Conservation (phyloP, 2,329 filamentous ascomycete species). For the Bipolaris cookei region DNA sequence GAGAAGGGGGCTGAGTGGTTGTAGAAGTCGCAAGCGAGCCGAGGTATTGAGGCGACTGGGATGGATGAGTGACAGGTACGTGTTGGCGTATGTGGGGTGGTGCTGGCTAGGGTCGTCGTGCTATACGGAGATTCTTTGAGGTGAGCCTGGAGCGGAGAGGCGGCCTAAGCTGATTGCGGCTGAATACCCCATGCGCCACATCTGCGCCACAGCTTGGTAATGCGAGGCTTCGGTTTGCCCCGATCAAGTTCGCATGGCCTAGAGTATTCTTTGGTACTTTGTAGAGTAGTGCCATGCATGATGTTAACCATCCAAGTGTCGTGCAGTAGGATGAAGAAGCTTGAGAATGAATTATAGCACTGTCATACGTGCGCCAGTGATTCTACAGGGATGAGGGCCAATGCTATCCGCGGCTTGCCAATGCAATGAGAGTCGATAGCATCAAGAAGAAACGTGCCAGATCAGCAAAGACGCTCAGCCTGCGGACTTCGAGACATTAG, state of each 20-base stretch:
- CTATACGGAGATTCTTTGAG: constrained; percentile 29
- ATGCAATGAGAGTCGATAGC: background rate
- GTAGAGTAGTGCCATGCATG: background rate
- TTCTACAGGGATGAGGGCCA: background rate
- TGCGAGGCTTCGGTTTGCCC: background rate
- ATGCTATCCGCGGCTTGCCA: background rate
- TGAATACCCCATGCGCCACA: constrained; percentile 5
- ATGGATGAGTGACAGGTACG: constrained; percentile 23
- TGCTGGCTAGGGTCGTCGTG: constrained; percentile 17
- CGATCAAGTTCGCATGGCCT: background rate
- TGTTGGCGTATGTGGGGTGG: constrained; percentile 28
- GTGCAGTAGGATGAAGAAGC: background rate
- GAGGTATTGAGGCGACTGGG: constrained; percentile 27
- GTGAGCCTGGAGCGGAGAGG: constrained; percentile 19
- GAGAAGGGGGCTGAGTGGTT: constrained; percentile 19
- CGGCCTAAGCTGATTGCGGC: constrained; percentile 16
- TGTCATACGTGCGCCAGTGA: background rate
- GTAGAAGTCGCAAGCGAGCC: constrained; percentile 13
- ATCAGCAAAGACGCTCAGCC: background rate
- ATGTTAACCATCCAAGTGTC: background rate
- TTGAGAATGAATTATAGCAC: background rate
- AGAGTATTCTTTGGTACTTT: background rate
- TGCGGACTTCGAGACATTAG: constrained; percentile 18
- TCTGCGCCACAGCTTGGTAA: constrained; percentile 19
- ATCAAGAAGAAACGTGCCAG: background rate